Evolutionary conservation across 2,329 filamentous ascomycete species (phyloP).

Genomic region (Phaeosphaeria sp.): DNA sequence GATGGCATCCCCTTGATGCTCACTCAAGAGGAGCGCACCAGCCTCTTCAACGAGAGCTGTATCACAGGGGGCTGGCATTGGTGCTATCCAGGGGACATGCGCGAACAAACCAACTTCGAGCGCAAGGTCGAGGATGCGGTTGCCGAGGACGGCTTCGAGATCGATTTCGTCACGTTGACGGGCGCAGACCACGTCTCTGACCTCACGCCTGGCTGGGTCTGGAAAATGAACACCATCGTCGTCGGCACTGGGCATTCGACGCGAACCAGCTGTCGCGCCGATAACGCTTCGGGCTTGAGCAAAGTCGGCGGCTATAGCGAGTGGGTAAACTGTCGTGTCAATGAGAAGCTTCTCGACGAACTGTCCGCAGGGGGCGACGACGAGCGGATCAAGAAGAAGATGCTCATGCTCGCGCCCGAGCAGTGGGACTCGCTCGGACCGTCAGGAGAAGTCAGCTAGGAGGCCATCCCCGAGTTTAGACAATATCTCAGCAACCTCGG

Average conservation of each 20-base stretch:
- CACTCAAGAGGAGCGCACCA: not conserved
- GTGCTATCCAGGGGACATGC: not conserved
- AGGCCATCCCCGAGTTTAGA: not conserved
- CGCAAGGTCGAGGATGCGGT: not conserved
- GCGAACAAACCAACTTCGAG: not conserved
- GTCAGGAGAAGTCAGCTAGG: not conserved
- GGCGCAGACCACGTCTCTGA: not conserved
- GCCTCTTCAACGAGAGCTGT: not conserved
- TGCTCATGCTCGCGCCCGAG: not conserved
- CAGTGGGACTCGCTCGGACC: not conserved
- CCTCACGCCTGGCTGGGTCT: not conserved
- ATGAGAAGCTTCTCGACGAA: not conserved
- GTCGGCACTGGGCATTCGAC: not conserved
- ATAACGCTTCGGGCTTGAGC: not conserved
- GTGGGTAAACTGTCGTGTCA: not conserved
- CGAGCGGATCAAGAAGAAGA: not conserved
- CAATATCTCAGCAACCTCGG: not conserved
- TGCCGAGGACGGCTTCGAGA: not conserved
- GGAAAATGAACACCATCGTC: not conserved
- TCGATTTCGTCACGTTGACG: not conserved
- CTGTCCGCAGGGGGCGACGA: not conserved
- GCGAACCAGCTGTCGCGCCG: not conserved
- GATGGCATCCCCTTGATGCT: not conserved
- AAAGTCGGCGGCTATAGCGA: not conserved
- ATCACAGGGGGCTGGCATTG: not conserved